A percentile compares a stretch with the other conserved stretches of the same genome.
phyloP scores from a whole-genome alignment of 352 stramenopile genomes.

The Phytophthora cajani region DNA sequence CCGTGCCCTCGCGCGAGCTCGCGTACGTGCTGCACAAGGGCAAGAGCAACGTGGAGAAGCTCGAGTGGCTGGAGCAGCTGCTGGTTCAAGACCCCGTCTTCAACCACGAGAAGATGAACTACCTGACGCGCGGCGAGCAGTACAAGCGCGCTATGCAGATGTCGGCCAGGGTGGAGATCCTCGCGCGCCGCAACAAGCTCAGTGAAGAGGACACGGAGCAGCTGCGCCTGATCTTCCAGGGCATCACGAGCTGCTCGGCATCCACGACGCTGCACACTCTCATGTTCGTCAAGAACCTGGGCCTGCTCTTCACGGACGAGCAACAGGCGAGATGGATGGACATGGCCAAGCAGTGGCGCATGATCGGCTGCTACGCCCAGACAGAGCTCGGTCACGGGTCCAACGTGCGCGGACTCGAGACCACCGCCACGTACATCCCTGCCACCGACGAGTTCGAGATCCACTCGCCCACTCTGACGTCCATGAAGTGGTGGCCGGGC shows the following conservation, averaged over 20 bases:
- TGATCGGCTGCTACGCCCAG: conserved; percentile 88
- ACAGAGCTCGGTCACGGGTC: conserved; percentile 90
- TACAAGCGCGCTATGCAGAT: conserved; percentile 67
- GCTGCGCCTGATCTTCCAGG: conserved; percentile 59
- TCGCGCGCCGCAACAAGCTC: conserved; percentile 56
- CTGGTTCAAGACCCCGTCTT: conserved; percentile 66
- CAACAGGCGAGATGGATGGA: conserved; percentile 76
- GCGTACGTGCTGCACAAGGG: conserved; percentile 69
- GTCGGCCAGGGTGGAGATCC: conserved; percentile 62
- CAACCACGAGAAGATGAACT: conserved; percentile 69
- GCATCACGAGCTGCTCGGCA: conserved; percentile 59
- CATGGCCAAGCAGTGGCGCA: conserved; percentile 68
- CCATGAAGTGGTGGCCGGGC: conserved; percentile 97
- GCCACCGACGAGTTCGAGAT: conserved; percentile 94
- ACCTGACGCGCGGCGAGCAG: conserved; percentile 66
- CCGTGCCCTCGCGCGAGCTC: conserved; percentile 59
- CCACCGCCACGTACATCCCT: conserved; percentile 91
- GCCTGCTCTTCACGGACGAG: conserved; percentile 68
- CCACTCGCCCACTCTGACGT: conserved; percentile 94
- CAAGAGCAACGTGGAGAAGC: conserved; percentile 55
- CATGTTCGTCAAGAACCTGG: conserved; percentile 79
- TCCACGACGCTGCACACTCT: conserved; percentile 74
- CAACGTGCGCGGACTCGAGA: conserved; percentile 88
- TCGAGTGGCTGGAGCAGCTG: conserved; percentile 67
- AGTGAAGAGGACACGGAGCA: conserved; percentile 67